phyloP scores from a whole-genome alignment of 2,329 filamentous ascomycete genomes.

The Sporothrix phasma region DNA sequence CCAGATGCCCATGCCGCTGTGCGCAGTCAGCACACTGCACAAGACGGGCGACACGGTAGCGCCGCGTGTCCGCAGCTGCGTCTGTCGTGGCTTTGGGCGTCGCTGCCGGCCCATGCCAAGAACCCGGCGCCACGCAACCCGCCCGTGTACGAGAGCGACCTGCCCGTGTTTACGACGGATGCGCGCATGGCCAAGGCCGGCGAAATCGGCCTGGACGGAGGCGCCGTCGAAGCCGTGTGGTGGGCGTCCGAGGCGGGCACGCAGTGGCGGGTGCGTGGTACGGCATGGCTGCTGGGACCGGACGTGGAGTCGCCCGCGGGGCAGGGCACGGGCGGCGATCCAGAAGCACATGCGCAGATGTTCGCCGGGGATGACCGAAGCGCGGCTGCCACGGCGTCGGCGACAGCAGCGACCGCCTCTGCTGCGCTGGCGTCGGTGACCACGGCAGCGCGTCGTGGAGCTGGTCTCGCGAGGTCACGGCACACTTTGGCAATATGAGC shows the following conservation, averaged over 20 bases:
- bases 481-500: slow-evolving; percentile 80
- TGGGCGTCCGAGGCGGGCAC: slow-evolving; percentile 62
- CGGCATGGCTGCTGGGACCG: slow-evolving; percentile 62
- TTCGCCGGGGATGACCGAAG: slow-evolving; percentile 17
- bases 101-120: slow-evolving; percentile 59
- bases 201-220: slow-evolving; percentile 60
- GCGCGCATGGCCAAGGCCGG: slow-evolving; percentile 73
- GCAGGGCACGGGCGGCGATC: slow-evolving; percentile 63
- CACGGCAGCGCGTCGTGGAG: slow-evolving; percentile 49
- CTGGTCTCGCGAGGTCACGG: slow-evolving; percentile 70
- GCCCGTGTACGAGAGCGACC: slow-evolving; percentile 58
- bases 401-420: not conserved
- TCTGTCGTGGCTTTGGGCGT: slow-evolving; percentile 80
- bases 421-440: not conserved
- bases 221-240: slow-evolving; percentile 68
- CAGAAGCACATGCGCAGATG: slow-evolving; percentile 32
- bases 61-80: slow-evolving; percentile 64
- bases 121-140: slow-evolving; percentile 67
- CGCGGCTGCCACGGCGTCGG: not conserved
- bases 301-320: slow-evolving; percentile 46
- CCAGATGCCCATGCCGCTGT: slow-evolving; percentile 38
- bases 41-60: slow-evolving; percentile 25
- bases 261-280: slow-evolving; percentile 79
- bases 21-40: slow-evolving; percentile 43
- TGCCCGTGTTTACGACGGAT: slow-evolving; percentile 80